These are phyloP conservation scores for Cylindrotheca closterium DNA, from an alignment of 108 stramenopile genomes.

Conservation along the genomic window DNA sequence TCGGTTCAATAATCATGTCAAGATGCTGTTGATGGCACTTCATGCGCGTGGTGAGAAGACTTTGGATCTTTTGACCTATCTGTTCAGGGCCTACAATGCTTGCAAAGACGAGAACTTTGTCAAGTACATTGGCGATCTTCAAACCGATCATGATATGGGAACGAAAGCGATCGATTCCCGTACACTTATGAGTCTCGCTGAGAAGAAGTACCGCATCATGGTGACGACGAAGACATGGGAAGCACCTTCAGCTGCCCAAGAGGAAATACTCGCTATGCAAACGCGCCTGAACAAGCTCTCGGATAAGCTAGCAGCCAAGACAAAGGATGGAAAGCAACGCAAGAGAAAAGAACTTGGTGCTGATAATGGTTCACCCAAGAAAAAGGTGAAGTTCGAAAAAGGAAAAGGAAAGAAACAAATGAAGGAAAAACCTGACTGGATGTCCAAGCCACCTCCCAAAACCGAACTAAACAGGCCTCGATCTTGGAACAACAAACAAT, in stretches of 20 bases:
- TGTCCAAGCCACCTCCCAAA: too few species aligned
- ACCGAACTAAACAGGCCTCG: too few species aligned
- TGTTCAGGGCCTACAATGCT: slow-evolving; percentile 35
- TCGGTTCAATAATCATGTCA: slow-evolving; percentile 33
- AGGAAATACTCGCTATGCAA: slow-evolving; percentile 30
- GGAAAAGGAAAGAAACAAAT: too few species aligned
- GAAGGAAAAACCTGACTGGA: too few species aligned
- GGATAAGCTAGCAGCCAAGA: not conserved
- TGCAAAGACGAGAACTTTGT: slow-evolving; percentile 17
- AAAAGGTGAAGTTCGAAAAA: too few species aligned
- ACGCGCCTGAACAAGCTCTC: slow-evolving; percentile 5
- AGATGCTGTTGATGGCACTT: slow-evolving; percentile 10
- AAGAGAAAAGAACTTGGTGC: too few species aligned
- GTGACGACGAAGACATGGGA: slow-evolving; percentile 8
- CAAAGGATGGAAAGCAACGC: not conserved
- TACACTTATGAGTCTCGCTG: slow-evolving; percentile 23
- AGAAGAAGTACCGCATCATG: slow-evolving; percentile 20
- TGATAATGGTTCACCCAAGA: too few species aligned
- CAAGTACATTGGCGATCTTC: slow-evolving; percentile 23
- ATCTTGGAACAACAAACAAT: too few species aligned
- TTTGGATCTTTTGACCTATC: slow-evolving; percentile 23
- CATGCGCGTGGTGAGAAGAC: slow-evolving; percentile 25
- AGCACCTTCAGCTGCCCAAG: slow-evolving; percentile 13
- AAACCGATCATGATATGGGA: slow-evolving; percentile 34
- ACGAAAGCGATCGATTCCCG: not conserved